Percentiles rank a stretch among this genome's conserved stretches.
Evolutionary conservation across 345 rosid species (phyloP).

Genomic region (Camelina hispida): DNA sequence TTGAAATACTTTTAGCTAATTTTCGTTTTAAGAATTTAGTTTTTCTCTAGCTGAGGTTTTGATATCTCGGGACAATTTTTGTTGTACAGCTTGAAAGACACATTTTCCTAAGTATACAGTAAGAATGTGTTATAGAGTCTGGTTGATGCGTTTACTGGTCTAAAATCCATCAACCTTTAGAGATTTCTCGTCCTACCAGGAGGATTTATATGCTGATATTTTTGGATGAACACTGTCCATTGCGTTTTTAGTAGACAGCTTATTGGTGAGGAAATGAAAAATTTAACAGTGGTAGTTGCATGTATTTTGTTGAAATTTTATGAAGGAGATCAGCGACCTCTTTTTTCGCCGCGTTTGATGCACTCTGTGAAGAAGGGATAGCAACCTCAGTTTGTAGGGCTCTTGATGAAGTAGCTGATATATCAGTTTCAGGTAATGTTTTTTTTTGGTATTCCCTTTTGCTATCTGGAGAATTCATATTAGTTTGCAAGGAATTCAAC

Average conservation of each 20-base stretch:
- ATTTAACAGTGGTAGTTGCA: conserved; percentile 21
- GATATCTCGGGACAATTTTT: background rate
- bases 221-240: conserved; percentile 15
- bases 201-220: conserved; percentile 18
- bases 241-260: background rate
- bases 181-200: conserved; percentile 11
- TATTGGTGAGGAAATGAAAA: background rate
- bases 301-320: conserved; percentile 31
- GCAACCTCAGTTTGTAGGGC: conserved; percentile 90
- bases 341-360: conserved; percentile 86
- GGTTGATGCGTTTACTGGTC: conserved; percentile 15
- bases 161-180: conserved; percentile 9
- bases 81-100: conserved; percentile 4
- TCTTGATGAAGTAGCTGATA: conserved; percentile 91
- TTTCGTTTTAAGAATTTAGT: background rate
- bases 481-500: conserved; percentile 8
- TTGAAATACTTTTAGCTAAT: conserved; percentile 18
- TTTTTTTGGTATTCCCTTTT: conserved; percentile 4
- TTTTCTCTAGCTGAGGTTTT: conserved; percentile 16
- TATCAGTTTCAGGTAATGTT: conserved; percentile 81
- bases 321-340: conserved; percentile 85
- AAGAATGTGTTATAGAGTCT: conserved; percentile 12
- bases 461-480: background rate
- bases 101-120: background rate
- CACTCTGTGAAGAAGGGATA: conserved; percentile 93